Conservation (phyloP, 2,329 filamentous ascomycete genomes). For the Epichloe gansuensis region DNA sequence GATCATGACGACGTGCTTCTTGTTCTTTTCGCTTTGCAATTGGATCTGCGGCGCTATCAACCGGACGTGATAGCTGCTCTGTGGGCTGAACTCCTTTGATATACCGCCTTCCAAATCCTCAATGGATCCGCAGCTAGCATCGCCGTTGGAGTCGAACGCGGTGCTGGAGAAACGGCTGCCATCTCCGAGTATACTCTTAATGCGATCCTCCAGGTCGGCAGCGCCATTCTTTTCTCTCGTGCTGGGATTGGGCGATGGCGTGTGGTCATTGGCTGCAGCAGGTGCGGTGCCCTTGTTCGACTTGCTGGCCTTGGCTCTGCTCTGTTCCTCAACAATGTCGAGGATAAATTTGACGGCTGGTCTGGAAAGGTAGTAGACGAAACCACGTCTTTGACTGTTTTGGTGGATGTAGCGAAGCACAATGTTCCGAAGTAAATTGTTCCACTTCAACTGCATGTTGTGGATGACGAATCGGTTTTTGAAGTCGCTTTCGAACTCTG, state of each 20-base stretch:
- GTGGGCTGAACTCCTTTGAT: conserved; percentile 73
- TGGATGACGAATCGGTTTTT: conserved; percentile 97
- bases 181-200: conserved; percentile 74
- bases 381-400: conserved; percentile 87
- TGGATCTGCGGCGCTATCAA: conserved; percentile 97
- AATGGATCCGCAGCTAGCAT: conserved; percentile 29
- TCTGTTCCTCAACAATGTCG: conserved; percentile 92
- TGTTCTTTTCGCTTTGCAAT: conserved; percentile 95
- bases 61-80: conserved; percentile 88
- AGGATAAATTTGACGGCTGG: conserved; percentile 95
- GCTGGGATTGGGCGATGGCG: conserved; percentile 25
- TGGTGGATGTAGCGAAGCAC: conserved; percentile 96
- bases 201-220: conserved; percentile 65
- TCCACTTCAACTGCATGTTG: conserved; percentile 97
- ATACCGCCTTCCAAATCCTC: conserved; percentile 63
- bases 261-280: conserved; percentile 16
- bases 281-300: conserved; percentile 12
- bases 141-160: conserved; percentile 19
- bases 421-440: conserved; percentile 89
- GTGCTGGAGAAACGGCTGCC: conserved; percentile 60
- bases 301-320: conserved; percentile 46
- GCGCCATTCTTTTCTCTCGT: conserved; percentile 43
- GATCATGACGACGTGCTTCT: conserved; percentile 89
- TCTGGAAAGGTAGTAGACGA: conserved; percentile 94
- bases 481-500: conserved; percentile 87